These are phyloP conservation scores for Botrytis fabae DNA, from an alignment of 2,329 filamentous ascomycete genomes.

Conservation along the genomic window DNA sequence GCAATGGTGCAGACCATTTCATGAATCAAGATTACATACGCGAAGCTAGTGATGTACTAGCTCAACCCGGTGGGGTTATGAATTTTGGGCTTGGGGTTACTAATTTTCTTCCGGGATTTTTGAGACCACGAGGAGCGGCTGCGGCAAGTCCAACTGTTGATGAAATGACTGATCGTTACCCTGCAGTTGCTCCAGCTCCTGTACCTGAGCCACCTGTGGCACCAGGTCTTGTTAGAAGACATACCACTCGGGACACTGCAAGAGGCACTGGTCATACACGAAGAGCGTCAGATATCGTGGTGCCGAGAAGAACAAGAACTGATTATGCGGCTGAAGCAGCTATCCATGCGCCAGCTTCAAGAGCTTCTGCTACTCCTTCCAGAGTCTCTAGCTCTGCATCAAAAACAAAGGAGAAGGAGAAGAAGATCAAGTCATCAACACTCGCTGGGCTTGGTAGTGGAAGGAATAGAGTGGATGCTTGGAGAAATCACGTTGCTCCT, in stretches of 20 bases:
- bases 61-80: conserved; percentile 34
- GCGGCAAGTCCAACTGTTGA: conserved; percentile 20
- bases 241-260: conserved; percentile 35
- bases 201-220: conserved; percentile 23
- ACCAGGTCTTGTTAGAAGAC: conserved; percentile 33
- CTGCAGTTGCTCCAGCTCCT: conserved; percentile 19
- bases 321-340: conserved; percentile 37
- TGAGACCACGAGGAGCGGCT: conserved; percentile 31
- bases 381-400: conserved; percentile 2
- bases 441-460: conserved; percentile 37
- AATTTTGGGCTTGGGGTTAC: conserved; percentile 41
- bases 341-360: conserved; percentile 32
- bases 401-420: conserved; percentile 5
- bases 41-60: conserved; percentile 41
- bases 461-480: conserved; percentile 37
- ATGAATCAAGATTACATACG: conserved; percentile 60
- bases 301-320: conserved; percentile 34
- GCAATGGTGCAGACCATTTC: conserved; percentile 57
- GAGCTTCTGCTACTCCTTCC: conserved; percentile 13
- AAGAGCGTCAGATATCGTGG: conserved; percentile 32
- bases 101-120: conserved; percentile 38
- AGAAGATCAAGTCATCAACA: conserved; percentile 22
- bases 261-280: conserved; percentile 22
- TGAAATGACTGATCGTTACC: conserved; percentile 32
- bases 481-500: conserved; percentile 38